phyloP scores from a whole-genome alignment of 139 green algal genomes.

The Tetraselmis chui region DNA sequence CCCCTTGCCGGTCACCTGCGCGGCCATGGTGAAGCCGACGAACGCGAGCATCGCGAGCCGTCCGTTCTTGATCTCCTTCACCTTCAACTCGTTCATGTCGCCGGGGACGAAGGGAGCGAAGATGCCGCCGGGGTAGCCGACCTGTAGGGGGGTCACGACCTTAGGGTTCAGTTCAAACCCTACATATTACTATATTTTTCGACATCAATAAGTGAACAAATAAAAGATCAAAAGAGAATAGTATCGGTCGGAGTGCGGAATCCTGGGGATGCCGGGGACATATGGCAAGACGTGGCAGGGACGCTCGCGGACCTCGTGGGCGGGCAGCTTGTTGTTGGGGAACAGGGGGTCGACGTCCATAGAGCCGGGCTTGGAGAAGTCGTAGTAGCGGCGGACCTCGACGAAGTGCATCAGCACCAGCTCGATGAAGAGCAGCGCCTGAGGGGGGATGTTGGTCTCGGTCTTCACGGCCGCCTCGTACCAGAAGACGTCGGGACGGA shows the following conservation, averaged over 20 bases:
- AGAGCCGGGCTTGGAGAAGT: slow-evolving; percentile 70
- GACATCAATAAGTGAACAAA: not conserved
- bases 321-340: slow-evolving; percentile 56
- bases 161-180: not conserved
- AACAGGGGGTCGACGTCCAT: slow-evolving; percentile 78
- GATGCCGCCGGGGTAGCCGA: slow-evolving; percentile 66
- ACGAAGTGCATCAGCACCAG: slow-evolving; percentile 82
- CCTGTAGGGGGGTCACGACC: slow-evolving; percentile 15
- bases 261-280: too few relatives aligned
- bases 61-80: too few relatives aligned
- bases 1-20: slow-evolving; percentile 62
- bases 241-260: too few relatives aligned
- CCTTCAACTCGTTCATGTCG: slow-evolving; percentile 68
- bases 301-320: slow-evolving; percentile 60
- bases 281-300: too few relatives aligned
- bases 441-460: slow-evolving; percentile 45
- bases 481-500: slow-evolving; percentile 64
- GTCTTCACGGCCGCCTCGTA: slow-evolving; percentile 34
- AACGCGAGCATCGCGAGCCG: slow-evolving; percentile 63
- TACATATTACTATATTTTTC: not conserved
- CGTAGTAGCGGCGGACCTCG: slow-evolving; percentile 65
- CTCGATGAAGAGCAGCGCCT: slow-evolving; percentile 73
- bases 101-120: slow-evolving; percentile 67
- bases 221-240: not conserved
- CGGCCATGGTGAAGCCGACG: slow-evolving; percentile 44